Evolutionary conservation across 2,329 filamentous ascomycete genomes (phyloP).

Genomic region (Pseudocercospora macadamiae): DNA sequence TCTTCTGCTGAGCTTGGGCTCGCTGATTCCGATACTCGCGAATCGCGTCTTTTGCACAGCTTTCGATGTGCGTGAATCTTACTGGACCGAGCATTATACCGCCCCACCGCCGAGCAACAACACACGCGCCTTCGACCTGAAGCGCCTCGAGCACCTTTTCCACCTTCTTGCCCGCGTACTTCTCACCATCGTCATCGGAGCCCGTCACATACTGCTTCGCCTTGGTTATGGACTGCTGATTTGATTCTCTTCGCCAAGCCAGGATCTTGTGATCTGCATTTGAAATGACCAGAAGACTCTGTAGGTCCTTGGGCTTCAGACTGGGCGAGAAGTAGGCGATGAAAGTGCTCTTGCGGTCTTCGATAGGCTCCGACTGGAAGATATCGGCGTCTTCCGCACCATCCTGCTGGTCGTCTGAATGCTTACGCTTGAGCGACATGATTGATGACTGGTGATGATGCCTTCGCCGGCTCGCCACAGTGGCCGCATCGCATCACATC

Average conservation of each 20-base stretch:
- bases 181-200: conserved; percentile 59
- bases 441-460: background rate
- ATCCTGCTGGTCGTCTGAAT: conserved; percentile 18
- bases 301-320: conserved; percentile 45
- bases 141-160: conserved; percentile 51
- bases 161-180: conserved; percentile 53
- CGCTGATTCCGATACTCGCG: conserved; percentile 42
- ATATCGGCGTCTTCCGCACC: conserved; percentile 34
- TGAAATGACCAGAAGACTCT: conserved; percentile 48
- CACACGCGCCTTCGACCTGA: conserved; percentile 49
- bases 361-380: conserved; percentile 50
- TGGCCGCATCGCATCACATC: background rate
- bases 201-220: conserved; percentile 46
- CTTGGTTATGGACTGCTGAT: conserved; percentile 50
- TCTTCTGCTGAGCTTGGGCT: conserved; percentile 36
- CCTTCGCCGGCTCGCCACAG: background rate
- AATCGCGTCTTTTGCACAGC: conserved; percentile 52
- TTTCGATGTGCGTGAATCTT: conserved; percentile 57
- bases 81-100: conserved; percentile 57
- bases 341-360: conserved; percentile 57
- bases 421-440: conserved; percentile 38
- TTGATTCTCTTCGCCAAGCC: conserved; percentile 54
- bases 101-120: conserved; percentile 60
- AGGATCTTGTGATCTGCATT: conserved; percentile 55
- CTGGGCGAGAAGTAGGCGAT: conserved; percentile 54